These are phyloP conservation scores for Cercospora sesami DNA, from an alignment of 2,329 filamentous ascomycete species.

Conservation along the genomic window DNA sequence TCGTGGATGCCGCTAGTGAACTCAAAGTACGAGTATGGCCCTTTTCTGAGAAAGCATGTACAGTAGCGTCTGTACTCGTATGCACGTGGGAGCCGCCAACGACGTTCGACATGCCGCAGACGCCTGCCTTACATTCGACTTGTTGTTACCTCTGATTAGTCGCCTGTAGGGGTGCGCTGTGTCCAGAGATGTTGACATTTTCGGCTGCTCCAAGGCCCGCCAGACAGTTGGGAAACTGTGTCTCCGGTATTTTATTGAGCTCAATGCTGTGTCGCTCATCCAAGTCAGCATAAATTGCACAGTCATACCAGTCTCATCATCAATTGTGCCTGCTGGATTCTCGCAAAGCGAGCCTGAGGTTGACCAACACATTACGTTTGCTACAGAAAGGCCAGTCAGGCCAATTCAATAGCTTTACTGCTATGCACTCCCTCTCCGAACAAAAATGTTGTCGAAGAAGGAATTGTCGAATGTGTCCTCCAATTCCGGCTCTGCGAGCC, in stretches of 20 bases:
- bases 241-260: no score
- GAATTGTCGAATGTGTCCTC: not conserved
- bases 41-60: no score
- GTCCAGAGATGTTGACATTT: no score
- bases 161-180: no score
- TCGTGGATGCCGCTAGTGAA: constrained; percentile 4
- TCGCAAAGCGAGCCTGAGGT: not conserved
- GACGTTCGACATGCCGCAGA: no score
- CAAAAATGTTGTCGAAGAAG: not conserved
- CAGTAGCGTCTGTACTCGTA: no score
- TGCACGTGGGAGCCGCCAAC: no score
- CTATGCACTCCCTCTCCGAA: not conserved
- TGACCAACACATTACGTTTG: constrained; percentile 5
- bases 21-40: not conserved
- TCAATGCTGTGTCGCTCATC: no score
- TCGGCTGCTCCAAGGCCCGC: no score
- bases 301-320: not conserved
- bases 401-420: not conserved
- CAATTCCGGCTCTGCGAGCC: not conserved
- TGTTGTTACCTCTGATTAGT: no score
- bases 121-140: no score
- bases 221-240: no score
- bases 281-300: not conserved
- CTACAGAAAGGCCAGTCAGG: not conserved
- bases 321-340: not conserved